Percentiles rank a stretch among this genome's conserved stretches.
These are phyloP conservation scores for Rosa chinensis DNA, from an alignment of 306 rosid genomes.

Conservation along the genomic window DNA sequence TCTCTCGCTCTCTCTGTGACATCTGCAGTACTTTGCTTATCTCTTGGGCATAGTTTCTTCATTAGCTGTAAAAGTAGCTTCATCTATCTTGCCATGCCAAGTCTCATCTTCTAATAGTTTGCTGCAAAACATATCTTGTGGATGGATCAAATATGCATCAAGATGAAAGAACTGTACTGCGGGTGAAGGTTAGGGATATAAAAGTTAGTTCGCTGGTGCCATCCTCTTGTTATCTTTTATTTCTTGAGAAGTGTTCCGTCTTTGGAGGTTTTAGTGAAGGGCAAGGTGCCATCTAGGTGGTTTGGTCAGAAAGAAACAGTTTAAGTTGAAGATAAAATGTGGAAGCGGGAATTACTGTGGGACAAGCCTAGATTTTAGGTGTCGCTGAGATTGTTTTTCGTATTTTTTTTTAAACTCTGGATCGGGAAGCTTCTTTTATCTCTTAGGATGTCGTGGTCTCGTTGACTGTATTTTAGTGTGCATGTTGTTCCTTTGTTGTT, in stretches of 20 bases:
- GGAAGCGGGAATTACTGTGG: not conserved
- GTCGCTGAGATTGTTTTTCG: not conserved
- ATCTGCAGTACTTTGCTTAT: not conserved
- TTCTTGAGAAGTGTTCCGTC: not conserved
- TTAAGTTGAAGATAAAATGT: not conserved
- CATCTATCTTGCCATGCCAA: not conserved
- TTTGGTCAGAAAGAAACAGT: not conserved
- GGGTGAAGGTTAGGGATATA: not conserved
- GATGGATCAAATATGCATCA: not conserved
- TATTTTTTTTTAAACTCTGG: not conserved
- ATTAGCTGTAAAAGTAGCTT: not conserved
- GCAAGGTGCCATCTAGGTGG: not conserved
- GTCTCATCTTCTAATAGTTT: not conserved
- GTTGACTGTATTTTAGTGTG: not conserved
- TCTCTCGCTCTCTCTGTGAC: not conserved
- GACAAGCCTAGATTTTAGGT: not conserved
- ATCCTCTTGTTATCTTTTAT: not conserved
- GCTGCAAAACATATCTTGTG: not conserved
- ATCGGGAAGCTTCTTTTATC: not conserved
- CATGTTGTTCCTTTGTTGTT: not conserved
- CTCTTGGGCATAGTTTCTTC: not conserved
- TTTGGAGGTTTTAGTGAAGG: not conserved
- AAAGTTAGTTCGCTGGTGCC: not conserved
- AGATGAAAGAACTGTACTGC: not conserved
- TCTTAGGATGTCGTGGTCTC: not conserved